phyloP scores from a whole-genome alignment of 805 yeast species.

The Wickerhamia fluorescens region DNA sequence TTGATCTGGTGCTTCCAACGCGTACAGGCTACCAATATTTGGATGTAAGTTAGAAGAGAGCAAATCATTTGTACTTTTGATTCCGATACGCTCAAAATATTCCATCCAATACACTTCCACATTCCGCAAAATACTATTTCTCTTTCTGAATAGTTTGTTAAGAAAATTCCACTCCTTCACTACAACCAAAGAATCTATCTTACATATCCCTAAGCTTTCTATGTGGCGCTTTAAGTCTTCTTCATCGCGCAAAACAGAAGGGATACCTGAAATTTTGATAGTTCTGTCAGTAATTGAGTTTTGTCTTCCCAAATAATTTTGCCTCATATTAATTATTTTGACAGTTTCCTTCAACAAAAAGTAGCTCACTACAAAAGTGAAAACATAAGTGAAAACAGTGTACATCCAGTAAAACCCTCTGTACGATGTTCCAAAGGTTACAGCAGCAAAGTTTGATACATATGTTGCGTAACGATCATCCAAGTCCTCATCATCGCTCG shows the following conservation, averaged over 20 bases:
- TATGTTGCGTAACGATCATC: too few relatives aligned
- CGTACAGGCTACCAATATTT: slow-evolving; percentile 21
- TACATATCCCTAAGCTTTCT: slow-evolving; percentile 72
- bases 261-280: slow-evolving; percentile 80
- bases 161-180: slow-evolving; percentile 83
- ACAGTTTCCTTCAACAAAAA: slow-evolving; percentile 63
- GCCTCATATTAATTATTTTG: slow-evolving; percentile 71
- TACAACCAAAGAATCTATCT: slow-evolving; percentile 66
- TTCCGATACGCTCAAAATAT: slow-evolving; percentile 41
- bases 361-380: slow-evolving; percentile 60
- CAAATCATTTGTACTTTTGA: slow-evolving; percentile 22
- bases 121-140: slow-evolving; percentile 45
- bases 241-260: slow-evolving; percentile 69
- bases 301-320: slow-evolving; percentile 75
- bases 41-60: slow-evolving; percentile 20
- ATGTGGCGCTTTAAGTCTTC: slow-evolving; percentile 66
- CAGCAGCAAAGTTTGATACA: not conserved
- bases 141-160: slow-evolving; percentile 54
- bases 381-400: slow-evolving; percentile 77
- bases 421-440: slow-evolving; percentile 16
- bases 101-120: slow-evolving; percentile 70
- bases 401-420: slow-evolving; percentile 75
- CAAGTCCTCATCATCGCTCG: slow-evolving; percentile 15
- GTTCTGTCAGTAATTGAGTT: slow-evolving; percentile 90
- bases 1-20: slow-evolving; percentile 10